Conservation (phyloP, 179 eudicot genomes). For the Patellifolia procumbens region DNA sequence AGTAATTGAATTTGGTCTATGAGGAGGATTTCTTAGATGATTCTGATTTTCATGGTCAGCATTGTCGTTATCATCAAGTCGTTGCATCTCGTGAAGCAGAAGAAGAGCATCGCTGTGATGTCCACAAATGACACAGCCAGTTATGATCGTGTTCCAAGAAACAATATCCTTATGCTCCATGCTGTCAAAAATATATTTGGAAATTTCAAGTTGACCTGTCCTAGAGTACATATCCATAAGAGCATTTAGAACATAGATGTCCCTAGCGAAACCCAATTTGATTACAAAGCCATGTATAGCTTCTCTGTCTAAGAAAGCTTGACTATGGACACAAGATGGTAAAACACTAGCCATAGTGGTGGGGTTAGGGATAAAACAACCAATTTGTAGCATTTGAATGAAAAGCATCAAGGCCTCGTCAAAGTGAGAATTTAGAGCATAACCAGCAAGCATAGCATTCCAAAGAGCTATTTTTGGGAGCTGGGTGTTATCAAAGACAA, state of each 20-base stretch:
- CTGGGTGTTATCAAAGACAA: conserved; percentile 24
- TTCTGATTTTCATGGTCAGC: conserved; percentile 18
- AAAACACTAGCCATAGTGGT: conserved; percentile 46
- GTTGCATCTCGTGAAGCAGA: conserved; percentile 45
- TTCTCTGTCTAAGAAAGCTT: conserved; percentile 34
- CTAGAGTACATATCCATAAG: conserved; percentile 53
- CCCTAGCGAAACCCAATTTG: conserved; percentile 36
- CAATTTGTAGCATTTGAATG: conserved; percentile 37
- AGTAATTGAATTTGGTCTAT: conserved; percentile 42
- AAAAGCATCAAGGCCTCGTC: conserved; percentile 44
- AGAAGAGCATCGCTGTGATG: conserved; percentile 43
- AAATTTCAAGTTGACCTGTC: conserved; percentile 39
- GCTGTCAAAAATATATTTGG: conserved; percentile 36
- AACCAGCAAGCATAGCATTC: conserved; percentile 54
- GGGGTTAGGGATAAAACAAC: conserved; percentile 39
- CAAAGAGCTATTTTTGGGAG: conserved; percentile 37
- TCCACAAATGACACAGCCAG: conserved; percentile 49
- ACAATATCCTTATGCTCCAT: conserved; percentile 44
- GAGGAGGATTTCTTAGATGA: conserved; percentile 8
- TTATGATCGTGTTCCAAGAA: conserved; percentile 51
- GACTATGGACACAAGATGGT: conserved; percentile 48
- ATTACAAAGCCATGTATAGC: conserved; percentile 43
- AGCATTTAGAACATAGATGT: conserved; percentile 41
- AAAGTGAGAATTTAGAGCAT: conserved; percentile 39
- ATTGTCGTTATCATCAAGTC: not conserved